phyloP scores from a whole-genome alignment of 1,139 yeast genomes.

The Debaryomyces nepalensis region DNA sequence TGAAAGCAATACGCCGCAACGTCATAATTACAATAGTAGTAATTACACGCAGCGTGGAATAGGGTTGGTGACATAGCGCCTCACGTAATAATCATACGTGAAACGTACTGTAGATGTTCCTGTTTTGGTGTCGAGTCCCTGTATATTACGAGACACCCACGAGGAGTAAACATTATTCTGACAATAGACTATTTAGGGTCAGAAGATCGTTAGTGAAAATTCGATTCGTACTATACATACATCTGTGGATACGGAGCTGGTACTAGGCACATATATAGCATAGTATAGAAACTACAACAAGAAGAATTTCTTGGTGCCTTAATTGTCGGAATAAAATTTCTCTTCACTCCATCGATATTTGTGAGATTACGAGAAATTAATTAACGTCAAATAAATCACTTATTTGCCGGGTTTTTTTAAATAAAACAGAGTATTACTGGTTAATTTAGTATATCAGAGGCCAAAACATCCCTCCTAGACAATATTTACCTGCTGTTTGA shows the following conservation, averaged over 20 bases:
- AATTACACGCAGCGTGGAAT: too few relatives aligned
- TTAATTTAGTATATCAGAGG: too few relatives aligned
- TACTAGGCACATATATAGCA: neutral
- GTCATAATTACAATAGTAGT: too few relatives aligned
- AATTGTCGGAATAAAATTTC: slow-evolving; percentile 4
- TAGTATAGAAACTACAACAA: neutral
- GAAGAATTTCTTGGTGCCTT: neutral
- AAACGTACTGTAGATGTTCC: neutral
- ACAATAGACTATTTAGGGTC: neutral
- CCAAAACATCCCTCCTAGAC: too few relatives aligned
- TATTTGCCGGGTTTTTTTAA: slow-evolving; percentile 1
- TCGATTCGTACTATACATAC: neutral
- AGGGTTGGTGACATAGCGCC: neutral
- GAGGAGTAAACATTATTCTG: neutral
- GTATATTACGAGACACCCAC: slow-evolving; percentile 5
- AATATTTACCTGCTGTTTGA: too few relatives aligned
- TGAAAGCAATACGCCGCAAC: too few relatives aligned
- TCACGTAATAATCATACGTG: neutral
- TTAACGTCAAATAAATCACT: neutral
- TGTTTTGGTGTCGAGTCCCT: neutral
- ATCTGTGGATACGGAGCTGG: neutral
- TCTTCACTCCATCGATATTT: slow-evolving; percentile 4
- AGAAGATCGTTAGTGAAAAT: neutral
- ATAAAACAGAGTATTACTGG: neutral
- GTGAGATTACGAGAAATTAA: slow-evolving; percentile 5